Conservation (phyloP, 441 rosid genomes). For the Aleurites moluccanus region DNA sequence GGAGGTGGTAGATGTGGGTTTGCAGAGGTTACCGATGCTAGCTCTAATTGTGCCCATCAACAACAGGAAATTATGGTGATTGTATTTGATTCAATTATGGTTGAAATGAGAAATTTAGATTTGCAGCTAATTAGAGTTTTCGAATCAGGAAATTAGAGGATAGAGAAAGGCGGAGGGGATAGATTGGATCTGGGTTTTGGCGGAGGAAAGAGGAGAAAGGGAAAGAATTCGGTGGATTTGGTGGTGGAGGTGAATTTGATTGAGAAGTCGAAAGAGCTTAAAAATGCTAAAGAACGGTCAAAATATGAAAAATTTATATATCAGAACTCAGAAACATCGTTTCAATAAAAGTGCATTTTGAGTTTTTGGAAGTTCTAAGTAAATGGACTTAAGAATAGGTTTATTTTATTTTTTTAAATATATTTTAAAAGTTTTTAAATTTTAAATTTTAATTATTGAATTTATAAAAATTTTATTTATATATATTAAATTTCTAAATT, state of each 20-base stretch:
- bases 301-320: constrained; percentile 1
- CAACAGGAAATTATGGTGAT: constrained; percentile 9
- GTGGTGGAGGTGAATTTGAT: not conserved
- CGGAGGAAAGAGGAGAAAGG: not conserved
- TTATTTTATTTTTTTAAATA: too few relatives aligned
- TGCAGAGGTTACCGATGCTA: constrained; percentile 37
- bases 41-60: constrained; percentile 67
- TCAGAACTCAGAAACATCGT: too few relatives aligned
- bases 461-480: too few relatives aligned
- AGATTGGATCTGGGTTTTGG: not conserved
- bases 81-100: constrained; percentile 6
- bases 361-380: too few relatives aligned
- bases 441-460: too few relatives aligned
- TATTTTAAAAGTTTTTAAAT: too few relatives aligned
- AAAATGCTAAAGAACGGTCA: not conserved
- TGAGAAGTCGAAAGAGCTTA: constrained; percentile 2
- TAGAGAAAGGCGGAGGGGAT: too few relatives aligned
- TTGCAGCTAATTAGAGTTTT: constrained; percentile 17
- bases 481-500: too few relatives aligned
- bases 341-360: too few relatives aligned
- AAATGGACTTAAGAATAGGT: too few relatives aligned
- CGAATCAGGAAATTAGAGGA: not conserved
- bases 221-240: not conserved
- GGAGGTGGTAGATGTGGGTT: constrained; percentile 31
- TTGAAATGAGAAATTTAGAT: not conserved